These are phyloP conservation scores for Lactifluus hygrophoroides DNA, from an alignment of 768 basidiomycete genomes.

Conservation along the genomic window DNA sequence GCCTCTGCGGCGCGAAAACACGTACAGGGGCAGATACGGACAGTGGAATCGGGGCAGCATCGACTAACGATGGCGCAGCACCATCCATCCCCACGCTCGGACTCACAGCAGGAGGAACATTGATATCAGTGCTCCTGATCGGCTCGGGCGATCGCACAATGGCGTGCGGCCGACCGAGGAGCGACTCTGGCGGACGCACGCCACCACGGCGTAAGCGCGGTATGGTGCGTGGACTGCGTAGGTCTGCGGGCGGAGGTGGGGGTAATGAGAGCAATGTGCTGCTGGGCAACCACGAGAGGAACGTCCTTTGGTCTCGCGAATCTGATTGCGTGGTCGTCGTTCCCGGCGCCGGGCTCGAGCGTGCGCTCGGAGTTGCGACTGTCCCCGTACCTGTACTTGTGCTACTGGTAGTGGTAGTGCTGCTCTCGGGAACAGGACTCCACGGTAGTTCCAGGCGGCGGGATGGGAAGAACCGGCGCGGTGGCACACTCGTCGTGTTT, in stretches of 20 bases:
- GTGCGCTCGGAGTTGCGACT: background rate
- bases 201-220: slow-evolving; percentile 64
- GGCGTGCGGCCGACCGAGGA: slow-evolving; percentile 34
- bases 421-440: slow-evolving; percentile 1
- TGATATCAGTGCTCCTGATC: background rate
- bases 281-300: slow-evolving; percentile 14
- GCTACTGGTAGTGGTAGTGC: background rate
- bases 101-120: background rate
- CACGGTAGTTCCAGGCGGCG: slow-evolving; percentile 18
- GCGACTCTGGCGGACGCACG: slow-evolving; percentile 53
- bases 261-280: slow-evolving; percentile 1
- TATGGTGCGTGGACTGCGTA: slow-evolving; percentile 19
- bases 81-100: background rate
- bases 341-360: background rate
- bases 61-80: background rate
- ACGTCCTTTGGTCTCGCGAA: slow-evolving; percentile 1
- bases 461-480: slow-evolving; percentile 13
- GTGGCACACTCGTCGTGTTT: slow-evolving; percentile 10
- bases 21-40: no score
- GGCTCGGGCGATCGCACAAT: slow-evolving; percentile 4
- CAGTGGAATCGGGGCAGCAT: background rate
- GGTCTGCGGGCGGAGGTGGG: slow-evolving; percentile 4
- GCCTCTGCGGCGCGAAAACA: background rate
- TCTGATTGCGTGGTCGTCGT: background rate
- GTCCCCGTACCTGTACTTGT: background rate